Evolutionary conservation across 2,329 filamentous ascomycete genomes (phyloP), one percentile per base, ranked within the genome.

Genomic region (Lachnellula willkommii): DNA sequence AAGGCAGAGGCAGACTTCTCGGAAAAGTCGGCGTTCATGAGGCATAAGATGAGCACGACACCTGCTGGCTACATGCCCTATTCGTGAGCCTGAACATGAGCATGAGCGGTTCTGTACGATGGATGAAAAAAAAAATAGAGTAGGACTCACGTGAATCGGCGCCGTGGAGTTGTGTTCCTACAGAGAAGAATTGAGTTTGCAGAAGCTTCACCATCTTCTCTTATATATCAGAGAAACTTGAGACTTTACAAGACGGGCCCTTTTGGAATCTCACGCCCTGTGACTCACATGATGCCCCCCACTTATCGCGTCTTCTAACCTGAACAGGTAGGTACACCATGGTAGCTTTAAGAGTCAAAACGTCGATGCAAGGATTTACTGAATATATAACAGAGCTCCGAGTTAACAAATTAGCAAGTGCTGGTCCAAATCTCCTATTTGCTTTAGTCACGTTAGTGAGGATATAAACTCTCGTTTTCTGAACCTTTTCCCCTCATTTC

Each of bases 11-110:
- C 51, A 22, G 32, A 50, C 7, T 37, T 40, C 15, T 37, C 36
- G 5, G 55, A 45, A 39, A 53, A 53, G 24, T 28, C 47, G 12
- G 50, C 55, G 4, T 53, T 46, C 17, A 52, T 52, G 54, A 56
- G 50, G 37, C 45, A 52, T 37, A 50, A 45, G 54, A 50, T 43
- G 50, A 50, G 50, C 39, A 50, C 50, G 17, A 39, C n/a, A 24
- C 47, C 55, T 40, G 36, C 46, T 20, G 39, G 39, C n/a, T 53
- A 53, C 47, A 35, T 53, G 17, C 32, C 55, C 5, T 56, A 52
- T 48, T 56, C 54, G 45, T 56, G 49, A 52, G 35, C 12, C 26
- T 36, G 12, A 17, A 11, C 32, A n/a, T 47, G 3, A 24, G 15
- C 11, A 39, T 7, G 17, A 32, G n/a, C 28, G 39, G 17, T 17